Base-by-base conservation (phyloP, 495 filamentous ascomycete species). In the Penicillium diatomitis region DNA sequence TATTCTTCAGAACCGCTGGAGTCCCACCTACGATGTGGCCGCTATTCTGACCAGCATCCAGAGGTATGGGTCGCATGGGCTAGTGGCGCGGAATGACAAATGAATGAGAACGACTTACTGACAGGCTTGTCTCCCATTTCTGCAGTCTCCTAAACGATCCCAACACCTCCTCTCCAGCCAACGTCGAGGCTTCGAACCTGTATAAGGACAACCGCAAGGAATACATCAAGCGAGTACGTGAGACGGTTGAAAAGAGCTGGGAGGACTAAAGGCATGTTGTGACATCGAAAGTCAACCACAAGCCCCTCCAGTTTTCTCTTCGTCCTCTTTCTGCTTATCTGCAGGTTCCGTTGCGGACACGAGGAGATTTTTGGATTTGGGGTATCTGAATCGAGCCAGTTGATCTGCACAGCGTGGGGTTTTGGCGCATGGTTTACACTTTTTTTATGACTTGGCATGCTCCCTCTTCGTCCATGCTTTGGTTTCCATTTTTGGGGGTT, bases 211-310 rank as follows among this genome's bases (percentile, higher is more conserved):
- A 97, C 63, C 81, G 90, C 52, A 84, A 89, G 59, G 92, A 98
- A 65, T 98, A 98, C 59, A 84, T 83, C 8, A 98, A 98, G 73
- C 79, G 91, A 20, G 92, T 98, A 12, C 76, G 88, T 38, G 92
- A 97, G 70, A 96, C 91, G 0, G 94, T 98, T 11, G 94, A 98
- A 77, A 96, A 96, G 77, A 96, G 90, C 70, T 97, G 92, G 92
- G 91, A 97, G 45, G 91, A 92, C 54, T 91, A 74, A 37, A 30
- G 5, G 41, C n/a, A 31, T 3, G 4, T 41, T 27, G 38, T 46
- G 27, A 27, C 38, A 0, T 8, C 27, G 20, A 20, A 20, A 20
- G 20, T 20, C 20, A 20, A 20, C 20, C 20, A 20, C 20, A 20
- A 20, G 20, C 20, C 20, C 20, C 20, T 20, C 20, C 20, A 2